These are phyloP conservation scores for Didymosphaeria variabile DNA, from an alignment of 2,329 filamentous ascomycete genomes.

Conservation along the genomic window DNA sequence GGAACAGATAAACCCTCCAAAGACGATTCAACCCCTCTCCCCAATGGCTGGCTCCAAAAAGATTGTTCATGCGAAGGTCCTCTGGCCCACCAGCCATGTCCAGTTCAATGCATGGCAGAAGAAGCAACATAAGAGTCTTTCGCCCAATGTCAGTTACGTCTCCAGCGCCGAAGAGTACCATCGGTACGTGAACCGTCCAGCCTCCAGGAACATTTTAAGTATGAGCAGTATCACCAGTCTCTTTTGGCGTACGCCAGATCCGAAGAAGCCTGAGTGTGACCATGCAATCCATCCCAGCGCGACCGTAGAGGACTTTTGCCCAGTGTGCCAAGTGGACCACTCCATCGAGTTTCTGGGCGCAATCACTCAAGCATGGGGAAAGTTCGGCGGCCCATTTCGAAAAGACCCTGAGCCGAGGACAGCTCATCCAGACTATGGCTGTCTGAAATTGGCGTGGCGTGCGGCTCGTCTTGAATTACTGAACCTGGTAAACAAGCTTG, in stretches of 20 bases:
- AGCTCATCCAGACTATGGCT: neutral
- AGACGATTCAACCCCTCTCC: neutral
- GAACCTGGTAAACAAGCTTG: neutral
- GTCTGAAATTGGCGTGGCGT: neutral
- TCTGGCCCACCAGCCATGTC: neutral
- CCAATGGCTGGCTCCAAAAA: neutral
- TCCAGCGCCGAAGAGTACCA: conserved; percentile 3
- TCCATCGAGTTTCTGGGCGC: neutral
- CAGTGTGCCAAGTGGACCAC: neutral
- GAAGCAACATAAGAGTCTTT: neutral
- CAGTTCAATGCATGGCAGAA: neutral
- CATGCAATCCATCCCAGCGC: neutral
- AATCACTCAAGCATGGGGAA: neutral
- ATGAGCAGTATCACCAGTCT: neutral
- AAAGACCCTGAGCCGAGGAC: neutral
- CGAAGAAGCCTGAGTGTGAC: neutral
- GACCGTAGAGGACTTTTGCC: neutral
- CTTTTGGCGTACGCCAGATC: neutral
- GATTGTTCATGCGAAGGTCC: neutral
- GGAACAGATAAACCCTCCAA: neutral
- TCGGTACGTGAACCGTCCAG: neutral
- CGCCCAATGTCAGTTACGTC: neutral
- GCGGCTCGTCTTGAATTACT: neutral
- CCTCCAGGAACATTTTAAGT: neutral
- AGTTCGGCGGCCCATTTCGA: neutral